Evolutionary conservation across 129 eudicot species (phyloP).

Genomic region (Flaveria robusta): DNA sequence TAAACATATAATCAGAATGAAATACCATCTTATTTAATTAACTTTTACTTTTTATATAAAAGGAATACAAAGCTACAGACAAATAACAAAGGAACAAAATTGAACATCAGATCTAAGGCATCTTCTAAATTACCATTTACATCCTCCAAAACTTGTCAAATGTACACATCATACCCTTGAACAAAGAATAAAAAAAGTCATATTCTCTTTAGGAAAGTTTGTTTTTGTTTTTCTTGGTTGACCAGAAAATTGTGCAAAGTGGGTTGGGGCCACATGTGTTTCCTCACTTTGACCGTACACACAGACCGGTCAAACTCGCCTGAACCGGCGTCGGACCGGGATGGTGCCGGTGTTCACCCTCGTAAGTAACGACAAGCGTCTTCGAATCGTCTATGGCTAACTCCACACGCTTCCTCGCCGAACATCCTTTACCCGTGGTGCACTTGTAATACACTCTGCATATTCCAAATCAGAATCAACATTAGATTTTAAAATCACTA

Average conservation of each 20-base stretch:
- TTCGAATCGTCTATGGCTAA: conserved; percentile 60
- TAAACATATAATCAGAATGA: too few species aligned
- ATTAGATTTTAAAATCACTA: neutral
- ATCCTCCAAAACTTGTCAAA: conserved; percentile 16
- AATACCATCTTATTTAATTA: neutral
- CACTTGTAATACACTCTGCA: conserved; percentile 85
- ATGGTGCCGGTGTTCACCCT: conserved; percentile 73
- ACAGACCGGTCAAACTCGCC: conserved; percentile 23
- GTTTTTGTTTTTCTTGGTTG: conserved; percentile 4
- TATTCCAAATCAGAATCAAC: neutral
- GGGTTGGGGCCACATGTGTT: conserved; percentile 29
- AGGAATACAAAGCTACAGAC: neutral
- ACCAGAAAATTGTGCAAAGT: conserved; percentile 36
- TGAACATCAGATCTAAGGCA: conserved; percentile 18
- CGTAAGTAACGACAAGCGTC: conserved; percentile 76
- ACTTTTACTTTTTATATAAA: too few species aligned
- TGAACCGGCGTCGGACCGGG: conserved; percentile 42
- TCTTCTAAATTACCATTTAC: conserved; percentile 26
- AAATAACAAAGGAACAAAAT: conserved; percentile 11
- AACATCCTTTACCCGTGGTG: conserved; percentile 66
- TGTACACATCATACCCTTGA: conserved; percentile 30
- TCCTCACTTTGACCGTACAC: conserved; percentile 31
- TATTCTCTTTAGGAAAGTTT: neutral
- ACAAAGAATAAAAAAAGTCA: conserved; percentile 28
- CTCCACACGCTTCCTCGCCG: conserved; percentile 85